These are phyloP conservation scores for Pythium pyrilobum DNA, from an alignment of 352 stramenopile species.

Conservation along the genomic window DNA sequence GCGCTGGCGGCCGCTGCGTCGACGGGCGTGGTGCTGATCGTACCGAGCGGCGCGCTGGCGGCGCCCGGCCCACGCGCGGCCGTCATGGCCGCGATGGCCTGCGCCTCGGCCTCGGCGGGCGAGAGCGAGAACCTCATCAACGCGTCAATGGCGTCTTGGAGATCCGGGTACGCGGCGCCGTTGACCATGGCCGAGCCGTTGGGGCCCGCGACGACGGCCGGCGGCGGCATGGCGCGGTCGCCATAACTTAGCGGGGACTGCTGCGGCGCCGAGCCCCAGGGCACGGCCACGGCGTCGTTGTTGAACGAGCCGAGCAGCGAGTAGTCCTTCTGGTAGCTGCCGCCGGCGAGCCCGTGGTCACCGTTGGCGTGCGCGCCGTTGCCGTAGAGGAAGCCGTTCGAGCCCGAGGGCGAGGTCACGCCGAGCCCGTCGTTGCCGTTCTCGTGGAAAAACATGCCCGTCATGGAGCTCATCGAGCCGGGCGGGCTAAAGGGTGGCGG, in stretches of 20 bases:
- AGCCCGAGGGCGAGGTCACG: conserved; percentile 9
- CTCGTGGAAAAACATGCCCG: conserved; percentile 58
- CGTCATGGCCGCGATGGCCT: conserved; percentile 8
- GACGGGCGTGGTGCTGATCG: conserved; percentile 26
- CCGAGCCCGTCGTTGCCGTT: conserved; percentile 30
- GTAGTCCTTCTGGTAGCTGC: conserved; percentile 53
- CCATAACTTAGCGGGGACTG: conserved; percentile 7
- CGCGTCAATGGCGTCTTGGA: conserved; percentile 84
- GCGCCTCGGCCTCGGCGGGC: conserved; percentile 32
- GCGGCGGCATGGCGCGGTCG: conserved; percentile 18
- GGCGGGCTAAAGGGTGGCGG: conserved; percentile 51
- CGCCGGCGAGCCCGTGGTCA: not conserved
- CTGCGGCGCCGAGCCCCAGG: conserved; percentile 9
- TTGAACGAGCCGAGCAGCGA: conserved; percentile 58
- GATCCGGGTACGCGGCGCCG: conserved; percentile 53
- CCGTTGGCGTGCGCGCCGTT: conserved; percentile 2
- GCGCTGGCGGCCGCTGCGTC: conserved; percentile 6
- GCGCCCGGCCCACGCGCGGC: not conserved
- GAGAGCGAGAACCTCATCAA: conserved; percentile 85
- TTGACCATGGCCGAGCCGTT: conserved; percentile 18
- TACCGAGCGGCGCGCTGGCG: conserved; percentile 19
- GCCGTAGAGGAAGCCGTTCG: conserved; percentile 31
- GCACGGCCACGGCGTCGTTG: conserved; percentile 25
- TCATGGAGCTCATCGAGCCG: conserved; percentile 21
- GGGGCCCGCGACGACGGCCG: conserved; percentile 16